These are phyloP conservation scores for Chrysoporthe puriensis DNA, from an alignment of 2,329 filamentous ascomycete genomes.

Conservation along the genomic window DNA sequence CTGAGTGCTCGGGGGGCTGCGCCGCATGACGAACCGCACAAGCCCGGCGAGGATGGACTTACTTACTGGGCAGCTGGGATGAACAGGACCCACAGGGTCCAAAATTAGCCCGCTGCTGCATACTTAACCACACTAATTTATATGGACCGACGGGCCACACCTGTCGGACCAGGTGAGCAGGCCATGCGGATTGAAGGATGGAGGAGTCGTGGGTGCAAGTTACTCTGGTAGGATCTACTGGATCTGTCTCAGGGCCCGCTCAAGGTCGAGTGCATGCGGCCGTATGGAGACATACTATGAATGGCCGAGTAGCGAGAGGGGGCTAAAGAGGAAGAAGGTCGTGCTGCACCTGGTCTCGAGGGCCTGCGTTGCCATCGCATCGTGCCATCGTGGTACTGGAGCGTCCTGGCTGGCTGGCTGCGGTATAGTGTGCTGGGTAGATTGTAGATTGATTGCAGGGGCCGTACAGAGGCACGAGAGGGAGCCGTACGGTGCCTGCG, in stretches of 20 bases:
- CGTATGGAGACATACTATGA: neutral
- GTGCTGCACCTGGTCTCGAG: neutral
- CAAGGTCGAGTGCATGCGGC: neutral
- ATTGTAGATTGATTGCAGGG: neutral
- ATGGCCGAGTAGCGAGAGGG: neutral
- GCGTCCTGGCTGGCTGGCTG: too few relatives aligned
- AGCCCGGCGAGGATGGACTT: neutral
- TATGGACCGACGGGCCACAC: too few relatives aligned
- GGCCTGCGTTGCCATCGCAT: too few relatives aligned
- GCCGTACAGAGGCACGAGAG: neutral
- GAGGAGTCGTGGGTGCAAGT: neutral
- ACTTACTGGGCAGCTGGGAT: neutral
- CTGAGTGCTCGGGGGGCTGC: neutral
- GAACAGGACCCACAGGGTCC: neutral
- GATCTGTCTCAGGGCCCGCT: neutral
- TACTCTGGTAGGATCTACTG: neutral
- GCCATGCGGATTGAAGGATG: neutral
- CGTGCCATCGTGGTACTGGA: too few relatives aligned
- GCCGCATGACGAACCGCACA: slow-evolving; percentile 4
- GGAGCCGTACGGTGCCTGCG: neutral
- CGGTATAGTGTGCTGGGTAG: too few relatives aligned
- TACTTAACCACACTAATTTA: too few relatives aligned
- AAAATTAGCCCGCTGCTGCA: neutral
- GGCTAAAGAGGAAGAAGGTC: neutral
- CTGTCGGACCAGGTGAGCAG: neutral